Conservation (phyloP, 371 early-diverging fungal species). For the Zancudomyces culisetae region DNA sequence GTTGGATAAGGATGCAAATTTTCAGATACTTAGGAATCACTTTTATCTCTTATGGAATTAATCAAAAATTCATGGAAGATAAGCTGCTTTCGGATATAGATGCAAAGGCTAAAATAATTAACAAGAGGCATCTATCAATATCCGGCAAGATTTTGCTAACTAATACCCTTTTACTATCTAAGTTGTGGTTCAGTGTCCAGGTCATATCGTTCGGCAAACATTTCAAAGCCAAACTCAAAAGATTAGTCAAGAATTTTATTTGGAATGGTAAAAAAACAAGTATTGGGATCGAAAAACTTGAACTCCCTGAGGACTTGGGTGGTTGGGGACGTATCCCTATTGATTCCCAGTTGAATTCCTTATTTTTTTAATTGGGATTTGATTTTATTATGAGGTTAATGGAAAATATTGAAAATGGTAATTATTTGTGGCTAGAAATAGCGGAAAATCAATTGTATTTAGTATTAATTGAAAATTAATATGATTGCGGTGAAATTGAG, state of each 20-base stretch:
- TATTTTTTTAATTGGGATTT: background rate
- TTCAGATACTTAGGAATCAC: background rate
- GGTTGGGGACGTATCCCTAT: background rate
- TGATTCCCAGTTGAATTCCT: background rate
- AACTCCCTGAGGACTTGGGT: background rate
- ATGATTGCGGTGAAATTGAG: background rate
- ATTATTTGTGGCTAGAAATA: too few relatives aligned
- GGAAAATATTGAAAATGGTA: background rate
- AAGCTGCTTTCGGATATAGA: background rate
- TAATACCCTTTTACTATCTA: background rate
- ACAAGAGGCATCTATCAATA: background rate
- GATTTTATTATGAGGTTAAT: background rate
- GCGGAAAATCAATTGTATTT: too few relatives aligned
- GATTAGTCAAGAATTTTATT: background rate
- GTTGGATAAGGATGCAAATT: background rate
- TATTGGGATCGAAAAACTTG: background rate
- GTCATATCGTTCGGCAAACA: background rate
- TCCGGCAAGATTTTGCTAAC: background rate
- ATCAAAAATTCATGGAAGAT: background rate
- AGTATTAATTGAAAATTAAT: background rate
- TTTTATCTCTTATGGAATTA: background rate
- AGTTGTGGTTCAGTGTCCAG: background rate
- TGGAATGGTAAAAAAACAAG: background rate
- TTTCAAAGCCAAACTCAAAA: background rate
- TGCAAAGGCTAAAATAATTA: background rate